A percentile compares a stretch with the other conserved stretches of the same genome.
Conservation (phyloP, 768 basidiomycete species). For the Trametes punicea region DNA sequence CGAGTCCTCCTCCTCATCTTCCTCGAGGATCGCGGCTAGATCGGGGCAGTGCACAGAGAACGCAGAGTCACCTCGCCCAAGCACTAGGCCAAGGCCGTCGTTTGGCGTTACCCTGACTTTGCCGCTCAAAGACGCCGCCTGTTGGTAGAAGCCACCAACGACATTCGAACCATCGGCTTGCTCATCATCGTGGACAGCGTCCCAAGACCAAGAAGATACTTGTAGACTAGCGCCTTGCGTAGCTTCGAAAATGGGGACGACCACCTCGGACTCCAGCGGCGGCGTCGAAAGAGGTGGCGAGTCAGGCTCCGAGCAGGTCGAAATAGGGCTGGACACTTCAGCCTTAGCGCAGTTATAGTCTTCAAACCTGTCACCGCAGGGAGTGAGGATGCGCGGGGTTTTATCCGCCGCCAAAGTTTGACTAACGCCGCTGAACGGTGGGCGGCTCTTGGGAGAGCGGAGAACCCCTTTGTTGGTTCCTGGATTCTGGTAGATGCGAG, state of each 20-base stretch:
- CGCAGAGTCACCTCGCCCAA: not conserved
- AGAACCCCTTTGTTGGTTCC: too few species aligned
- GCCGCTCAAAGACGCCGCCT: too few species aligned
- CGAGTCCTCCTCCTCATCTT: not conserved
- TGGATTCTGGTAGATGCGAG: too few species aligned
- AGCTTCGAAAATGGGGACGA: not conserved
- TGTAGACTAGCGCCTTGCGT: not conserved
- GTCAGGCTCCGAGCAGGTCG: slow-evolving; percentile 1
- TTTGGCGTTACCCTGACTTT: not conserved
- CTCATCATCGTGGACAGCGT: not conserved
- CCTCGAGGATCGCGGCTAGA: not conserved
- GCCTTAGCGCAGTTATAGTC: not conserved
- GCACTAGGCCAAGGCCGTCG: not conserved
- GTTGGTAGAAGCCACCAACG: too few species aligned
- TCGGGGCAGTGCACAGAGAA: too few species aligned
- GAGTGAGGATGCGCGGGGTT: too few species aligned
- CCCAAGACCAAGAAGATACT: not conserved
- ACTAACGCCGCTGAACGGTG: too few species aligned
- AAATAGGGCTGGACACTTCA: not conserved
- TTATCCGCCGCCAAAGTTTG: too few species aligned
- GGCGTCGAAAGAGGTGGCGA: slow-evolving; percentile 1
- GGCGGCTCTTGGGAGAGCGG: not conserved
- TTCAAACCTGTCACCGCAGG: not conserved
- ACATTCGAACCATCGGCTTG: too few species aligned
- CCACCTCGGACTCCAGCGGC: not conserved